phyloP scores from a whole-genome alignment of 257 asterid genomes.

The Penstemon davidsonii region DNA sequence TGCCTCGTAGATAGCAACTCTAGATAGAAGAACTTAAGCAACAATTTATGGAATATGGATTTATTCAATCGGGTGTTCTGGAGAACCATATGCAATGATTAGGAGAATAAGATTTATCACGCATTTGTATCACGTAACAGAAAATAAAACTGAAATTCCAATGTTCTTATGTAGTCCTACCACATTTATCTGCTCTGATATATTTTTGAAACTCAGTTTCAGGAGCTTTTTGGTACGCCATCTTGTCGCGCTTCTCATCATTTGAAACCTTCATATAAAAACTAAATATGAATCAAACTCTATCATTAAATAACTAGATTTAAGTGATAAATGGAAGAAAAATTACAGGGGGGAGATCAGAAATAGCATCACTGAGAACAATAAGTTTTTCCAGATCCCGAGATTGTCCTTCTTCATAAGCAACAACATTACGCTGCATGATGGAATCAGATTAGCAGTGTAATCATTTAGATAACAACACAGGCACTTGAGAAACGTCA shows the following conservation, averaged over 20 bases:
- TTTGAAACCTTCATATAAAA: constrained; percentile 43
- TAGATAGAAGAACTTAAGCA: neutral
- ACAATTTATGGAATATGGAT: neutral
- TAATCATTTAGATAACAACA: constrained; percentile 9
- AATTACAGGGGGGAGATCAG: constrained; percentile 56
- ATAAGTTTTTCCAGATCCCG: constrained; percentile 40
- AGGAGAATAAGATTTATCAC: constrained; percentile 9
- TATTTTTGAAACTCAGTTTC: constrained; percentile 47
- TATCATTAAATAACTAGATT: constrained; percentile 18
- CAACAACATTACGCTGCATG: constrained; percentile 54
- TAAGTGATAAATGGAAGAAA: neutral
- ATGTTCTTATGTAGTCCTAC: constrained; percentile 30
- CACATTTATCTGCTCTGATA: constrained; percentile 47
- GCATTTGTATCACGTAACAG: neutral
- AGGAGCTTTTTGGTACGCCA: constrained; percentile 32
- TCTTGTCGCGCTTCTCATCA: constrained; percentile 45
- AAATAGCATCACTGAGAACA: constrained; percentile 47
- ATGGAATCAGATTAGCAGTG: constrained; percentile 26
- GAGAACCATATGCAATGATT: constrained; percentile 3
- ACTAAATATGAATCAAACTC: constrained; percentile 20
- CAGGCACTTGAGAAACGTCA: constrained; percentile 13
- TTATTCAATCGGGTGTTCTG: constrained; percentile 17
- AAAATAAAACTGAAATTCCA: constrained; percentile 18
- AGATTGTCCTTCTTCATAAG: constrained; percentile 48
- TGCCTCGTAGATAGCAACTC: neutral